Evolutionary conservation across 2,329 filamentous ascomycete genomes (phyloP).

Genomic region (Exophiala phaeomuriformis): DNA sequence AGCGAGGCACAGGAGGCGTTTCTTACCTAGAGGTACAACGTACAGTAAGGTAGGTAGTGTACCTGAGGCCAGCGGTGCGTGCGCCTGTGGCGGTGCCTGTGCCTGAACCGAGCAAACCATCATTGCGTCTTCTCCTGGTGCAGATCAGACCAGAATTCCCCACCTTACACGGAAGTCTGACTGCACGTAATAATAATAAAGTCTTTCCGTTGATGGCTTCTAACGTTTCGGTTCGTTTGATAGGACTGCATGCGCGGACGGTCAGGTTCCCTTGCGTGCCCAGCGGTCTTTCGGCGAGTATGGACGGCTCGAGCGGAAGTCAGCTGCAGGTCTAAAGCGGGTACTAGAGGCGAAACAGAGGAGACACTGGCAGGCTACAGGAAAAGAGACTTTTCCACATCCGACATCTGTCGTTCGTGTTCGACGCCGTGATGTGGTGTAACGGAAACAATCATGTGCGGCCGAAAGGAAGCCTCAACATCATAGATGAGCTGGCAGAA

Average conservation of each 20-base stretch:
- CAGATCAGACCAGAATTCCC: neutral
- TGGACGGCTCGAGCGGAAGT: neutral
- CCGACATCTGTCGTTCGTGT: no score
- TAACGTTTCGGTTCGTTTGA: neutral
- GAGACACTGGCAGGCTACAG: neutral
- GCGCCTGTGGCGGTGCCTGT: constrained; percentile 11
- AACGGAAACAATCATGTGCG: no score
- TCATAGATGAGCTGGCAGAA: no score
- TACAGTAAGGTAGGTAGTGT: neutral
- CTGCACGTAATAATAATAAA: no score
- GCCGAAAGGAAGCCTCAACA: no score
- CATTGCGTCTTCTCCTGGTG: neutral
- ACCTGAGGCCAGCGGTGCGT: neutral
- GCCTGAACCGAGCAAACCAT: constrained; percentile 4
- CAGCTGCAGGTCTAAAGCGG: constrained; percentile 1
- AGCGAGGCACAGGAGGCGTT: neutral
- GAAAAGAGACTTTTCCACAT: no score
- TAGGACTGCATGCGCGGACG: neutral
- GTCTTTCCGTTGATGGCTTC: neutral
- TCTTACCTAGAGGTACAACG: no score
- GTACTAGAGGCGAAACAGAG: neutral
- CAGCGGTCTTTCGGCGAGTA: neutral
- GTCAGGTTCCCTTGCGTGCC: neutral
- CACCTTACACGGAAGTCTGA: neutral
- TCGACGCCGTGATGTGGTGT: no score